Evolutionary conservation across 345 rosid species (phyloP).

Genomic region (Brassica napus): DNA sequence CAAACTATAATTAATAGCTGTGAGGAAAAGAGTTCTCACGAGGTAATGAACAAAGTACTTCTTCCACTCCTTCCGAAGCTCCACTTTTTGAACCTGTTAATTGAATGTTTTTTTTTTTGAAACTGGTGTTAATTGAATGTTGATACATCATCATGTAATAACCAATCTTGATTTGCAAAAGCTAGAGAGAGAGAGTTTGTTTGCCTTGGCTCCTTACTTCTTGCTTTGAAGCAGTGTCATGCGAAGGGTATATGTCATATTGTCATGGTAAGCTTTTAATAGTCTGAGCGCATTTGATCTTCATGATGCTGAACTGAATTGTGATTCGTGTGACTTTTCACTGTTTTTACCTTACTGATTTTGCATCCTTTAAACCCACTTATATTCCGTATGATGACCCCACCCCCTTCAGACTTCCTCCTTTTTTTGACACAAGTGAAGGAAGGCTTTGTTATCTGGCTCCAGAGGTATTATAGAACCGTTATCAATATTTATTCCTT

Average conservation of each 20-base stretch:
- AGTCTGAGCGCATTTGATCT: background rate
- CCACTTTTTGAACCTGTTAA: conserved; percentile 75
- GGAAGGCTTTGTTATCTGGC: conserved; percentile 93
- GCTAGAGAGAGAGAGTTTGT: too few species aligned
- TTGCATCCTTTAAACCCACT: conserved; percentile 95
- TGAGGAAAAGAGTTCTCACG: conserved; percentile 49
- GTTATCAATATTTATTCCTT: background rate
- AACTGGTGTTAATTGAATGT: conserved; percentile 14
- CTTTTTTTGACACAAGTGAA: conserved; percentile 94
- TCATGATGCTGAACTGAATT: background rate
- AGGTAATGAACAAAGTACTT: conserved; percentile 87
- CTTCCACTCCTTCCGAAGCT: conserved; percentile 86
- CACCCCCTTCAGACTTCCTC: conserved; percentile 85
- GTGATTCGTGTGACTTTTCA: conserved; percentile 27
- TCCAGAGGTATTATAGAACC: conserved; percentile 65
- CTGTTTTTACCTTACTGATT: conserved; percentile 97
- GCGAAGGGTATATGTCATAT: conserved; percentile 82
- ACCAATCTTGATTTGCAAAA: too few species aligned
- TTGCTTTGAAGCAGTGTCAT: conserved; percentile 91
- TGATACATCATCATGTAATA: background rate
- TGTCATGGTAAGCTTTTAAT: conserved; percentile 53
- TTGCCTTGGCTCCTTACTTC: conserved; percentile 88
- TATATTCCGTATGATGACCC: conserved; percentile 87
- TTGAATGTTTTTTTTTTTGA: too few species aligned
- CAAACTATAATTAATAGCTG: background rate